Conservation (phyloP, 129 eudicot genomes). For the Dittrichia graveolens region DNA sequence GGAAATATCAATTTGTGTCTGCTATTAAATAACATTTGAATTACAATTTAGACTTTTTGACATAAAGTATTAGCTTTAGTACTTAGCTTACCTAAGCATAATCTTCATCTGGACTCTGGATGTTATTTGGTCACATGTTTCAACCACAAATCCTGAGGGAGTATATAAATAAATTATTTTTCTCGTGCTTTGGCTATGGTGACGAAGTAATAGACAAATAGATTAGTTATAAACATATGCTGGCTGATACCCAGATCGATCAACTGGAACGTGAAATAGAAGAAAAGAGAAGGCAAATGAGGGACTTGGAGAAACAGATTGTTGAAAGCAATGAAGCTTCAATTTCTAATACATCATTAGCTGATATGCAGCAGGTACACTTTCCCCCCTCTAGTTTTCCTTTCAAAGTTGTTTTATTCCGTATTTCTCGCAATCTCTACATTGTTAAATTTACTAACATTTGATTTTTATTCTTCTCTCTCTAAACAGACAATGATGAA, state of each 20-base stretch:
- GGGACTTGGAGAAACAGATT: slow-evolving; percentile 80
- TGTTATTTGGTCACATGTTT: not conserved
- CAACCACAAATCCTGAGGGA: not conserved
- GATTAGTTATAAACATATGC: slow-evolving; percentile 21
- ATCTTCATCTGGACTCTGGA: not conserved
- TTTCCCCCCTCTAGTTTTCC: not conserved
- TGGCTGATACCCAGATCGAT: slow-evolving; percentile 58
- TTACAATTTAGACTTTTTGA: not conserved
- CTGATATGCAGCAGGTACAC: slow-evolving; percentile 93
- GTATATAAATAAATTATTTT: not conserved
- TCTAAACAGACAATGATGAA: slow-evolving; percentile 73
- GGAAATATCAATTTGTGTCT: not conserved
- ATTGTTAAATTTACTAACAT: slow-evolving; percentile 4
- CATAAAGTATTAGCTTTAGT: not conserved
- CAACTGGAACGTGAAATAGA: slow-evolving; percentile 81
- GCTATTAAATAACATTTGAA: slow-evolving; percentile 1
- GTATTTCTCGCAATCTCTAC: slow-evolving; percentile 2
- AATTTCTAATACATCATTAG: slow-evolving; percentile 76
- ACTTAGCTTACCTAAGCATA: not conserved
- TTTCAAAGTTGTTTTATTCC: not conserved
- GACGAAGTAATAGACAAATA: too few species aligned
- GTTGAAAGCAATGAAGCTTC: slow-evolving; percentile 83
- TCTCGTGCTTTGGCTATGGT: not conserved
- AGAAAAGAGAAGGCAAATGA: slow-evolving; percentile 89
- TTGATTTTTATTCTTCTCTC: slow-evolving; percentile 18